phyloP scores from a whole-genome alignment of 2,329 filamentous ascomycete species.

The Ilyonectria robusta region DNA sequence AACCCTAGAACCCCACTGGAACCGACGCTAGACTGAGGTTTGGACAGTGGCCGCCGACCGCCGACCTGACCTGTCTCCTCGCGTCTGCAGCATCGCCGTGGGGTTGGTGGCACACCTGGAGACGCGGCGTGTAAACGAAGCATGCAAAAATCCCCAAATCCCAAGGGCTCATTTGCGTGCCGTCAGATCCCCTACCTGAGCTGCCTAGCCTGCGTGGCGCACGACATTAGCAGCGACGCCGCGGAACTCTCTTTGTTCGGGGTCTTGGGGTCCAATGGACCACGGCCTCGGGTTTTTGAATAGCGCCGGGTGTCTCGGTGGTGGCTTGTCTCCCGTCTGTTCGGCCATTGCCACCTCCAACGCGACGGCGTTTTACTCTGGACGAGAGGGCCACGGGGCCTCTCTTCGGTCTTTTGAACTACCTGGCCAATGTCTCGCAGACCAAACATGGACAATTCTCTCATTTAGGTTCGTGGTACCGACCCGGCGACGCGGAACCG shows the following conservation, averaged over 20 bases:
- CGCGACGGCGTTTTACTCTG: conserved; percentile 12
- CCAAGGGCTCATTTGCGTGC: background rate
- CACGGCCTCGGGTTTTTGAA: conserved; percentile 11
- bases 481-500: conserved; percentile 32
- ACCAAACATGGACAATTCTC: conserved; percentile 17
- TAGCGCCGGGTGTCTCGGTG: conserved; percentile 14
- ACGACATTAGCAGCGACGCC: conserved; percentile 5
- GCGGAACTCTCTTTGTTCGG: conserved; percentile 8
- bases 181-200: conserved; percentile 14
- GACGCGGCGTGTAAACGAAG: conserved; percentile 10
- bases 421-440: conserved; percentile 11
- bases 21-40: conserved; percentile 11
- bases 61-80: conserved; percentile 10
- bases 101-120: conserved; percentile 8
- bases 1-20: conserved; percentile 8
- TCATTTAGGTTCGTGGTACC: conserved; percentile 19
- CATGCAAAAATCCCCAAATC: conserved; percentile 20
- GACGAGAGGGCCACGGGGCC: conserved; percentile 13
- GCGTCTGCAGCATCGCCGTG: conserved; percentile 19
- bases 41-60: background rate
- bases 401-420: conserved; percentile 7
- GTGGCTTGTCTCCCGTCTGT: conserved; percentile 20
- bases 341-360: conserved; percentile 3
- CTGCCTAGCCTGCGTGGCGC: conserved; percentile 13
- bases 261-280: background rate